Evolutionary conservation across 768 basidiomycete species (phyloP), one percentile per base, ranked within the genome.

Genomic region (Xerocomellus chrysenteron): DNA sequence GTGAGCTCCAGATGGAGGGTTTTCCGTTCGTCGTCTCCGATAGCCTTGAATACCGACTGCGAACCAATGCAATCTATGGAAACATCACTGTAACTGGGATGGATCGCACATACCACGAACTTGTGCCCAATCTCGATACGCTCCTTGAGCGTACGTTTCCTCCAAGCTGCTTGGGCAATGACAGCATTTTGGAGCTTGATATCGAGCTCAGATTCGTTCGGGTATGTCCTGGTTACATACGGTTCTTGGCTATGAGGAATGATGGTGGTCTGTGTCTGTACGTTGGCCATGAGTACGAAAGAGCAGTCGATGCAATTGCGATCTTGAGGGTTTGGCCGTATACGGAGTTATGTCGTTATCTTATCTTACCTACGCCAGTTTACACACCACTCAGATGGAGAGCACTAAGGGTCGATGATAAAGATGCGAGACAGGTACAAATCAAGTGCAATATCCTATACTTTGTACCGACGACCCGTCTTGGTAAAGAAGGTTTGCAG

Each of bases 401-500:
- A 12, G 24, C 51, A 51, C 28, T 11, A 49, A 30, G 5, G 24
- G 16, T 39, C 16, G 28, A 21, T 49, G 58, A 59, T 42, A 56
- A 51, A 46, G 12, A 50, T 48, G 35, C 42, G 37, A 59, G 39
- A 33, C 19, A 24, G 49, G 50, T 54, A 56, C 64, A 60, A 44
- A 30, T 52, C 45, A 50, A 50, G 49, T 57, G 26, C 19, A 39
- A 40, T 32, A 36, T 62, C 71, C 45, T 85, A 93, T 67, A 92
- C 91, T 77, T 92, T 92, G 79, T 93, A 94, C 67, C 86, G 80
- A 71, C 92, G 83, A 36, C 92, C 92, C 9, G 93, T 94, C 72
- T 88, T 85, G n/a, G 91, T 94, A 76, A 98, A 98, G 85, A 96
- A 98, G 19, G 92, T 95, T 74, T 95, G 93, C 24, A 98, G 82